These are phyloP conservation scores for Bipolaris oryzae DNA, from an alignment of 2,329 filamentous ascomycete genomes.

Conservation along the genomic window DNA sequence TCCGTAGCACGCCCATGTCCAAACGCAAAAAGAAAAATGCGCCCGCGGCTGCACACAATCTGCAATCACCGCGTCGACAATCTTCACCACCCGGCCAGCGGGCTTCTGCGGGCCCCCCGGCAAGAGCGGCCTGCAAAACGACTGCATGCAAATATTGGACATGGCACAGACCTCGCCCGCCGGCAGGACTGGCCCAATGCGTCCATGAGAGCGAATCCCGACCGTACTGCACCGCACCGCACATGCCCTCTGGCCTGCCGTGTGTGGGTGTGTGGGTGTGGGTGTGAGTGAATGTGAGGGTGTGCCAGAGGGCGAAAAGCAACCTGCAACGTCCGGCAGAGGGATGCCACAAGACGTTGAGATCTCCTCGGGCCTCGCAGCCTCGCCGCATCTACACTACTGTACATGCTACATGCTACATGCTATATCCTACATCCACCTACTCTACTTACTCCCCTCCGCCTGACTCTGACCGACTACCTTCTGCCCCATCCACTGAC, in stretches of 20 bases:
- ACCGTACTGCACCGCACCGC: slow-evolving; percentile 7
- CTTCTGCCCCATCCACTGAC: slow-evolving; percentile 25
- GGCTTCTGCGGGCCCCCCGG: slow-evolving; percentile 27
- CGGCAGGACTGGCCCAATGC: slow-evolving; percentile 39
- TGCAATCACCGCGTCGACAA: neutral
- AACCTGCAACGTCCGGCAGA: slow-evolving; percentile 21
- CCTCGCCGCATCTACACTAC: neutral
- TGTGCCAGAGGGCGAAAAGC: slow-evolving; percentile 17
- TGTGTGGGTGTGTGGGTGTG: slow-evolving; percentile 7
- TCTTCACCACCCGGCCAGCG: slow-evolving; percentile 14
- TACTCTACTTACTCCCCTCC: too few relatives aligned
- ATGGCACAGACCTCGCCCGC: slow-evolving; percentile 39
- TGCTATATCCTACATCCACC: too few relatives aligned
- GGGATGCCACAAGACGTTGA: neutral
- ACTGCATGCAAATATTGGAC: slow-evolving; percentile 44
- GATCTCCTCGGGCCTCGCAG: neutral
- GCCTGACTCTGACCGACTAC: neutral
- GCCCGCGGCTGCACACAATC: neutral
- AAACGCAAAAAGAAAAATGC: neutral
- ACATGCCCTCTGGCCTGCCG: slow-evolving; percentile 19
- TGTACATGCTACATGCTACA: too few relatives aligned
- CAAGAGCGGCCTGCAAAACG: slow-evolving; percentile 30
- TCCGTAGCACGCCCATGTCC: neutral
- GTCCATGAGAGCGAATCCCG: slow-evolving; percentile 28
- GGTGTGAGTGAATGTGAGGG: slow-evolving; percentile 7